Evolutionary conservation across 1,284 basidiomycete species (phyloP), one percentile per base, ranked within the genome.

Genomic region (Cutaneotrichosporon sp.): DNA sequence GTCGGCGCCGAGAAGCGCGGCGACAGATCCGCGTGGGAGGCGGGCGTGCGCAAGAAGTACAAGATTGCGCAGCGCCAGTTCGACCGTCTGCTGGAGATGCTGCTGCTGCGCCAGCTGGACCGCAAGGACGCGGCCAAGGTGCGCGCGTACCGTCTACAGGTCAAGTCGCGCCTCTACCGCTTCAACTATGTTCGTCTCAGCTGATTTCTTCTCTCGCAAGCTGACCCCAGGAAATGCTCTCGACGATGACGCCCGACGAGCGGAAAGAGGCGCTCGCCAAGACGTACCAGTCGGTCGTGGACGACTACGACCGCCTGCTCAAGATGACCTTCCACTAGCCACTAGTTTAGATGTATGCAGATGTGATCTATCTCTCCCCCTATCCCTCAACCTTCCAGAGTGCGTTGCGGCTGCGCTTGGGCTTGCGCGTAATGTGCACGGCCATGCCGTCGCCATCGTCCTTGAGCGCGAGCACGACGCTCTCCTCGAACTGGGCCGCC

Each of bases 61-160:
- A 99, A 99, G 81, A 88, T 99, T 53, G 95, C 95, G 1, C 86
- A 95, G 89, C 87, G 95, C 55, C 95, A 99, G 83, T 99, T 97
- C 80, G 84, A 90, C 52, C 86, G 95, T 33, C 83, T 98, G 34
- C 81, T 92, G 43, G 95, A 99, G 80, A 97, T 98, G 92, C 83
- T 97, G 24, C 85, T 91, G 56, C 83, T 95, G 64, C 80, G 87
- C 66, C 84, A 87, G 46, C 81, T 97, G 62, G 86, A 92, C 68
- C 82, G 85, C 8, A 72, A 80, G 11, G 87, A 95, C 72, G 69
- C 78, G 43, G 83, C 80, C 13, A 82, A 83, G 34, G 79, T 84
- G 72, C 84, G 82, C 56, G 87, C 87, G 27, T 94, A 89, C 77
- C 83, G 93, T 60, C 77, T 94, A 54, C 63, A 92, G 78, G 92